Conservation (phyloP, 2,329 filamentous ascomycete species). For the Claviceps citrina region DNA sequence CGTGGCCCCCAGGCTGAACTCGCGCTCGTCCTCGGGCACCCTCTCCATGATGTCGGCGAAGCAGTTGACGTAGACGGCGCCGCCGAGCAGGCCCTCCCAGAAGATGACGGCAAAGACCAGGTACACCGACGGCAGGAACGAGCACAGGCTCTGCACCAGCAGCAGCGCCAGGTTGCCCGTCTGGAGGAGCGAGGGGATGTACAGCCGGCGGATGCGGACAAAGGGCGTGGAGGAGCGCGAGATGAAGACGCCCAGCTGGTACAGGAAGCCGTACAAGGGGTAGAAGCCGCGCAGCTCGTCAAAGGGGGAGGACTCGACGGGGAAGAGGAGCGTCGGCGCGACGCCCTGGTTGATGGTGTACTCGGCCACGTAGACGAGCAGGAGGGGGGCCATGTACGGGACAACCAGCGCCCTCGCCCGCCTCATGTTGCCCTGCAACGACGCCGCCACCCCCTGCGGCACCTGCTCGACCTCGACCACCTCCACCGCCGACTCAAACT, state of each 20-base stretch:
- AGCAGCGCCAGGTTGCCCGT: slow-evolving; percentile 61
- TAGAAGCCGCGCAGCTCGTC: slow-evolving; percentile 74
- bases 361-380: slow-evolving; percentile 88
- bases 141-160: slow-evolving; percentile 58
- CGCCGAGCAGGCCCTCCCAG: slow-evolving; percentile 87
- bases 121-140: slow-evolving; percentile 75
- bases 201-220: slow-evolving; percentile 64
- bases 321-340: slow-evolving; percentile 76
- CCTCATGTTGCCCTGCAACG: slow-evolving; percentile 38
- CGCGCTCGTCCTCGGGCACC: slow-evolving; percentile 60
- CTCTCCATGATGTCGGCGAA: slow-evolving; percentile 88
- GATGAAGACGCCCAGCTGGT: slow-evolving; percentile 89
- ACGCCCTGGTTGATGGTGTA: slow-evolving; percentile 97
- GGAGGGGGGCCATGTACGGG: slow-evolving; percentile 72
- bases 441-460: slow-evolving; percentile 24
- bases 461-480: slow-evolving; percentile 14
- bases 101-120: slow-evolving; percentile 75
- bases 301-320: slow-evolving; percentile 62
- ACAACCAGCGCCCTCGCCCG: slow-evolving; percentile 58
- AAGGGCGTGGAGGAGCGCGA: slow-evolving; percentile 86
- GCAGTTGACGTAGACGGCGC: slow-evolving; percentile 86
- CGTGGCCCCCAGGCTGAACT: slow-evolving; percentile 81
- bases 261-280: slow-evolving; percentile 85
- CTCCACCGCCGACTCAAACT: slow-evolving; percentile 16
- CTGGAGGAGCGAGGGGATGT: slow-evolving; percentile 70